These are phyloP conservation scores for Plectranthus barbatus DNA, from an alignment of 257 asterid genomes.

Conservation along the genomic window DNA sequence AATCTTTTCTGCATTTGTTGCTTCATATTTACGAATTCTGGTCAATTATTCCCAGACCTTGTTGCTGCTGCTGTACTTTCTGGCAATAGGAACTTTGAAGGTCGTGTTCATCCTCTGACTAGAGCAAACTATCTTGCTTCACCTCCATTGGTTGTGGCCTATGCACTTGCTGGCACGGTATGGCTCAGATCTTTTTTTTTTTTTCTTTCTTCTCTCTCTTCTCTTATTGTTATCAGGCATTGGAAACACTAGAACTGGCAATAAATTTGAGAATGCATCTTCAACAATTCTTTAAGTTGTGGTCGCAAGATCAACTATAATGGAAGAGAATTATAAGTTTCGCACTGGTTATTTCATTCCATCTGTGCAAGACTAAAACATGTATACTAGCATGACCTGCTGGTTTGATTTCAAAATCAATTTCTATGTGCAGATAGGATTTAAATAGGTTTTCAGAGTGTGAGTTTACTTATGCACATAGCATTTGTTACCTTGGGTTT, in stretches of 20 bases:
- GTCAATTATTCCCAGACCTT: conserved; percentile 29
- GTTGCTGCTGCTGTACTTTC: conserved; percentile 73
- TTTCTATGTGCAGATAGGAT: not conserved
- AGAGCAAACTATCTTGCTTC: conserved; percentile 75
- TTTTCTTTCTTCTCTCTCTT: too few species aligned
- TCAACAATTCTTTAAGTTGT: not conserved
- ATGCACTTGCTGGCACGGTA: conserved; percentile 81
- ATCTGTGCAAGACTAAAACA: not conserved
- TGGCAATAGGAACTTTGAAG: conserved; percentile 75
- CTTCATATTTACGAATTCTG: not conserved
- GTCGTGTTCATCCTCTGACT: conserved; percentile 70
- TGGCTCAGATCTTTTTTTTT: not conserved
- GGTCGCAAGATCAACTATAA: not conserved
- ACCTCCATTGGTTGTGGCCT: conserved; percentile 65
- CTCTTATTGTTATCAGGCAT: too few species aligned
- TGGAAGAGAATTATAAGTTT: not conserved
- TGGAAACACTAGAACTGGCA: not conserved
- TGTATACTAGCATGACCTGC: too few species aligned
- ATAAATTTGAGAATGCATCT: not conserved
- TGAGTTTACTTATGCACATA: not conserved
- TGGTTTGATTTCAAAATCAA: not conserved
- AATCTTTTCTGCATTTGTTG: too few species aligned
- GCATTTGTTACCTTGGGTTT: too few species aligned
- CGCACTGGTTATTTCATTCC: not conserved
- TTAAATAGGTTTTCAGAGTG: not conserved